Evolutionary conservation across 352 stramenopile species (phyloP).

Genomic region (Phytopythium chamaehyphon): DNA sequence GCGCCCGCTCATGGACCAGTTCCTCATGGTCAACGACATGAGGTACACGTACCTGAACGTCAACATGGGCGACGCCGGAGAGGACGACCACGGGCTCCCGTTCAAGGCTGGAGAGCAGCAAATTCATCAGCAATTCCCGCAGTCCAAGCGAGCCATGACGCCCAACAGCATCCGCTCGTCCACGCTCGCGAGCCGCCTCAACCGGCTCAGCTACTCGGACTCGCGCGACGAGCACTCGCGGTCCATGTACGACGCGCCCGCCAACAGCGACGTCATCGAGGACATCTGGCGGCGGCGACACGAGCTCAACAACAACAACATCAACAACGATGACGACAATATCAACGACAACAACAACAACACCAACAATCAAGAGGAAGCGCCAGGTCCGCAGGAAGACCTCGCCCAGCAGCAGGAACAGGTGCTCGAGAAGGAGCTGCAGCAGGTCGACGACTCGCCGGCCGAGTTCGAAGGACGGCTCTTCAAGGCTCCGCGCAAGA

Average conservation of each 20-base stretch:
- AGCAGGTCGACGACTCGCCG: constrained; percentile 28
- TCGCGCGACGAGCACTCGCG: constrained; percentile 26
- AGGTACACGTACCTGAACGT: constrained; percentile 86
- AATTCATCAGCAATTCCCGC: too few species aligned
- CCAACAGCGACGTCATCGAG: not conserved
- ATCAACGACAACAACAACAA: not conserved
- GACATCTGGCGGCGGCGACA: constrained; percentile 2
- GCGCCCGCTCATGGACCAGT: constrained; percentile 79
- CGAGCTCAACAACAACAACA: not conserved
- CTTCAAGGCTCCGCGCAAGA: constrained; percentile 33
- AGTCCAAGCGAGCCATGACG: constrained; percentile 7
- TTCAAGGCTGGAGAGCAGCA: constrained; percentile 15
- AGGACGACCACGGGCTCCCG: constrained; percentile 29
- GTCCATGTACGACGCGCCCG: constrained; percentile 2
- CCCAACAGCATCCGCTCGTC: constrained; percentile 10
- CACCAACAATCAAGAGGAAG: not conserved
- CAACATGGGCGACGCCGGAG: constrained; percentile 67
- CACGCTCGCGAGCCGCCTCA: constrained; percentile 25
- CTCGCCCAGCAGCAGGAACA: not conserved
- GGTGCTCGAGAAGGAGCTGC: constrained; percentile 11
- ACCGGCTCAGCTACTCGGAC: constrained; percentile 35
- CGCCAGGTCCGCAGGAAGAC: constrained; percentile 1
- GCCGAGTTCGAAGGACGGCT: constrained; percentile 25
- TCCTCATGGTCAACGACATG: constrained; percentile 87
- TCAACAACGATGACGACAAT: not conserved